phyloP scores from a whole-genome alignment of 2,329 filamentous ascomycete genomes.

The Nemania abortiva region DNA sequence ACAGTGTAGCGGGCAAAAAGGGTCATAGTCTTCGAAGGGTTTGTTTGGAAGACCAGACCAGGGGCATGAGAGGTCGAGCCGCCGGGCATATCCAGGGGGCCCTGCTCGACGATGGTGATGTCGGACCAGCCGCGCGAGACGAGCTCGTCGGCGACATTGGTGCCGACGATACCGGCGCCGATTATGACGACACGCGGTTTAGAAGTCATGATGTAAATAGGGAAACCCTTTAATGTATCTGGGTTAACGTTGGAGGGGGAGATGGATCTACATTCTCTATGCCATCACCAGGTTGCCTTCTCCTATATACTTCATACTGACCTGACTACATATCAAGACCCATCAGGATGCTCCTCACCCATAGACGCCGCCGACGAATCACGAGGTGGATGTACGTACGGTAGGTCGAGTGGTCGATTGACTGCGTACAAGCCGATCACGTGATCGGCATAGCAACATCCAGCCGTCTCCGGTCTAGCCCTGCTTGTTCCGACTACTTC shows the following conservation, averaged over 20 bases:
- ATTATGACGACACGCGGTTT: slow-evolving; percentile 39
- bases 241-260: slow-evolving; percentile 8
- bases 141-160: slow-evolving; percentile 40
- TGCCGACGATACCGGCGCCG: slow-evolving; percentile 40
- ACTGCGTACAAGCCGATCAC: slow-evolving; percentile 31
- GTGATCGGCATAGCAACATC: slow-evolving; percentile 32
- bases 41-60: slow-evolving; percentile 40
- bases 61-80: slow-evolving; percentile 40
- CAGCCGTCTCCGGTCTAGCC: slow-evolving; percentile 2
- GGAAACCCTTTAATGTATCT: slow-evolving; percentile 10
- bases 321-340: slow-evolving; percentile 6
- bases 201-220: slow-evolving; percentile 34
- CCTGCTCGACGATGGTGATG: slow-evolving; percentile 40
- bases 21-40: slow-evolving; percentile 40
- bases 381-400: slow-evolving; percentile 2
- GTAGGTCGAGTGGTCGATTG: slow-evolving; percentile 17
- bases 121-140: slow-evolving; percentile 40
- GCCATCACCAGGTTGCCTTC: slow-evolving; percentile 24
- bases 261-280: slow-evolving; percentile 17
- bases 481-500: background rate
- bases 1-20: slow-evolving; percentile 38
- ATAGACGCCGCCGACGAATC: slow-evolving; percentile 15
- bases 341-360: slow-evolving; percentile 14
- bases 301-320: slow-evolving; percentile 38
- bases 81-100: slow-evolving; percentile 37